Conservation (phyloP, 2,329 filamentous ascomycete species). For the Alternaria dauci region DNA sequence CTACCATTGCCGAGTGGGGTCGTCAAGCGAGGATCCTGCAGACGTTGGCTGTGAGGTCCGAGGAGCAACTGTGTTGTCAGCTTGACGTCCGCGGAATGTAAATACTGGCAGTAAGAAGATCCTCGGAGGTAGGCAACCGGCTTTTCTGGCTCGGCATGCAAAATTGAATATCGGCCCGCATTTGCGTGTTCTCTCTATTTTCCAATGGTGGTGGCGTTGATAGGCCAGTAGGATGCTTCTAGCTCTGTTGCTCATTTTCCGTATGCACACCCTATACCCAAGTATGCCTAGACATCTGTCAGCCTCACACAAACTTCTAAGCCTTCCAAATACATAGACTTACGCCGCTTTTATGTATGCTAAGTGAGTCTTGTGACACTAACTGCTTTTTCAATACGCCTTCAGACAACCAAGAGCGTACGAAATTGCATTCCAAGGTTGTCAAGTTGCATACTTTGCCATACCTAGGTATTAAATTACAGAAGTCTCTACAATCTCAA, state of each 20-base stretch:
- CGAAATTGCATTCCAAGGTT: neutral
- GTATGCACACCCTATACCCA: neutral
- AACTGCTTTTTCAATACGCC: neutral
- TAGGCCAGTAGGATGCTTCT: neutral
- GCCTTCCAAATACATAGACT: neutral
- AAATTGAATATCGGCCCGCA: neutral
- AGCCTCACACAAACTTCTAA: neutral
- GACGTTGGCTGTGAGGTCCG: neutral
- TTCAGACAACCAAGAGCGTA: neutral
- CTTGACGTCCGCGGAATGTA: slow-evolving; percentile 7
- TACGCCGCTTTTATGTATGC: neutral
- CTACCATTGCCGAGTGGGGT: neutral
- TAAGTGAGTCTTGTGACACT: neutral
- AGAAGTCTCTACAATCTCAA: neutral
- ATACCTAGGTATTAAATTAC: neutral
- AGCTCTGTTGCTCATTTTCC: neutral
- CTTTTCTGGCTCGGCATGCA: neutral
- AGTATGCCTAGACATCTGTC: neutral
- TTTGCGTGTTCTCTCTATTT: neutral
- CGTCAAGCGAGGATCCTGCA: neutral
- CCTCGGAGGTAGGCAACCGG: neutral
- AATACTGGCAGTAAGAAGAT: neutral
- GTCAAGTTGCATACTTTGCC: neutral
- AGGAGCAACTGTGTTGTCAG: neutral
- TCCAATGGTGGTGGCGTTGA: neutral